Percentiles rank a stretch among this genome's conserved stretches.
Evolutionary conservation across 2,329 filamentous ascomycete species (phyloP).

Genomic region (Lizonia empirigonia): DNA sequence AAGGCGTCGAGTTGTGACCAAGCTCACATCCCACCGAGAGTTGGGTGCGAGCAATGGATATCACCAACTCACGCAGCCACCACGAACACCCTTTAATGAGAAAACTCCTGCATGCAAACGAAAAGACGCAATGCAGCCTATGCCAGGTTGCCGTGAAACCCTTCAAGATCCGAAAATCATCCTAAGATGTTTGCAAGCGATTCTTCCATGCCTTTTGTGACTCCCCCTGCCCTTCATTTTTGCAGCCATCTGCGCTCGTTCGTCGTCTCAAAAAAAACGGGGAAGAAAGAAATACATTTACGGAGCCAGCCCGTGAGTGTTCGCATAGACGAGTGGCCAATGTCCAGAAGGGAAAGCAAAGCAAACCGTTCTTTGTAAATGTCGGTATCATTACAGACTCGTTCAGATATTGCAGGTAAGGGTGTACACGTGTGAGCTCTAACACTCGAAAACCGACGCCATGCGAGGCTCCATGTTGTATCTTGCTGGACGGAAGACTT

Average conservation of each 20-base stretch:
- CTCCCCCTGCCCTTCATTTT: conserved; percentile 34
- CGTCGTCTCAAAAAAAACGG: conserved; percentile 36
- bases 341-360: conserved; percentile 42
- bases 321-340: conserved; percentile 36
- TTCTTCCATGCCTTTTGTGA: conserved; percentile 41
- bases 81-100: conserved; percentile 36
- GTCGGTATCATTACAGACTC: conserved; percentile 49
- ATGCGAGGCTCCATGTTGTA: conserved; percentile 45
- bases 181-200: conserved; percentile 35
- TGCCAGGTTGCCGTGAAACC: conserved; percentile 31
- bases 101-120: conserved; percentile 47
- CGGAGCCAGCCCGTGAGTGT: conserved; percentile 34
- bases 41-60: conserved; percentile 10
- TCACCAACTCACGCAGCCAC: conserved; percentile 28
- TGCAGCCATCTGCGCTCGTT: conserved; percentile 37
- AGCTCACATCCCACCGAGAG: conserved; percentile 7
- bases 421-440: conserved; percentile 44
- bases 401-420: conserved; percentile 46
- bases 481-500: conserved; percentile 39
- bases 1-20: conserved; percentile 9
- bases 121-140: conserved; percentile 35
- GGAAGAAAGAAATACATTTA: conserved; percentile 43
- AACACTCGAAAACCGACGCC: conserved; percentile 43
- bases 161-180: conserved; percentile 30
- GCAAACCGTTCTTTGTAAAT: conserved; percentile 45